Conservation (phyloP, 2,329 filamentous ascomycete species). For the Drechslerella stenobrocha region DNA sequence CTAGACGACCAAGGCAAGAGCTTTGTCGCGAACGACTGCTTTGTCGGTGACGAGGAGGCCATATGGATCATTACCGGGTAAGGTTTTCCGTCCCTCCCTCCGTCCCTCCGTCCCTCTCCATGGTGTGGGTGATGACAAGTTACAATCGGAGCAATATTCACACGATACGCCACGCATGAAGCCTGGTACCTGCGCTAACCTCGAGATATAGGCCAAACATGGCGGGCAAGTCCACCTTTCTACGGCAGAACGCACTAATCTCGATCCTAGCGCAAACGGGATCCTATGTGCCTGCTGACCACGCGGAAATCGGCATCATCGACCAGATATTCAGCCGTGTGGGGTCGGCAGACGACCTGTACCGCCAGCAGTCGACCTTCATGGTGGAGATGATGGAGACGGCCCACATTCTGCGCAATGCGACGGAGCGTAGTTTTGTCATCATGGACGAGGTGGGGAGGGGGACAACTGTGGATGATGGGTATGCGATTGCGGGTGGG, state of each 20-base stretch:
- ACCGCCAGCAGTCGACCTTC: constrained; percentile 91
- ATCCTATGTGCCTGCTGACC: constrained; percentile 85
- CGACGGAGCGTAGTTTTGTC: constrained; percentile 81
- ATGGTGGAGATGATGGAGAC: constrained; percentile 99
- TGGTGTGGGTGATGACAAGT: neutral
- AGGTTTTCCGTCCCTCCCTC: neutral
- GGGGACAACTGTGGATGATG: constrained; percentile 91
- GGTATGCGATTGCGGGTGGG: constrained; percentile 84
- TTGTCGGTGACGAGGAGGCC: constrained; percentile 74
- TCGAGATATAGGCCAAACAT: constrained; percentile 99
- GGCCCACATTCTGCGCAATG: constrained; percentile 80
- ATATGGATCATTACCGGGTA: constrained; percentile 53
- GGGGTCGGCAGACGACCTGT: constrained; percentile 93
- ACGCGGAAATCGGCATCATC: constrained; percentile 85
- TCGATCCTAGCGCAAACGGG: constrained; percentile 91
- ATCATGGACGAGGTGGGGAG: constrained; percentile 98
- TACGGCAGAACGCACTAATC: constrained; percentile 93
- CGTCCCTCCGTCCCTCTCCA: neutral
- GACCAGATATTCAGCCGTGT: constrained; percentile 94
- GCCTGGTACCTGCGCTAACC: no score
- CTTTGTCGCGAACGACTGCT: constrained; percentile 85
- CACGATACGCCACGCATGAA: no score
- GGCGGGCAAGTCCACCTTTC: constrained; percentile 94
- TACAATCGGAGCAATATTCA: no score
- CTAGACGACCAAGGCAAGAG: constrained; percentile 75